Conservation (phyloP, 768 basidiomycete species). For the Pholiota conissans region DNA sequence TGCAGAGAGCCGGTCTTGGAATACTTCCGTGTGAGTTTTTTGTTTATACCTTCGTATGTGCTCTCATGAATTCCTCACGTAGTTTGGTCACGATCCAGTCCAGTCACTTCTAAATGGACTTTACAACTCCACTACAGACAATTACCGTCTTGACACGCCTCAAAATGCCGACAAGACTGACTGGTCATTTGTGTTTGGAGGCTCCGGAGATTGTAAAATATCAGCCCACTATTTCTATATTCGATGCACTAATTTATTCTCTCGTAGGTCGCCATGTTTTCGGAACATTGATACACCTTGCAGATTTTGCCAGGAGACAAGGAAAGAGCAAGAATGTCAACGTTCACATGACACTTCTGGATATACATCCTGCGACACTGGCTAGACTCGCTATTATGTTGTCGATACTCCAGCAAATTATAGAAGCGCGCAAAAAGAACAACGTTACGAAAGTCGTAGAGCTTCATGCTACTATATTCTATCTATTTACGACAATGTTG, state of each 20-base stretch:
- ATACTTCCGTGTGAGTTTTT: conserved; percentile 17
- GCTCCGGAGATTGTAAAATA: conserved; percentile 25
- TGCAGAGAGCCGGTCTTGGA: conserved; percentile 17
- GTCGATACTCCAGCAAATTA: conserved; percentile 12
- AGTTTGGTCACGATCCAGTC: conserved; percentile 22
- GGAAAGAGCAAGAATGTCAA: neutral
- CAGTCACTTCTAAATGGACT: conserved; percentile 16
- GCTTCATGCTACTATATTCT: conserved; percentile 14
- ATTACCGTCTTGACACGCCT: conserved; percentile 2
- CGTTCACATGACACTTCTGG: conserved; percentile 21
- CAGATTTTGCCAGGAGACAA: conserved; percentile 6
- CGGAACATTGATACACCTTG: conserved; percentile 18
- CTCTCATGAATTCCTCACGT: too few species aligned
- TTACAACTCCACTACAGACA: conserved; percentile 4
- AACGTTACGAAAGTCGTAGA: conserved; percentile 1
- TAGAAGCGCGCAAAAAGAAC: neutral
- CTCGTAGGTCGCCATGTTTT: conserved; percentile 21
- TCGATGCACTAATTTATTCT: neutral
- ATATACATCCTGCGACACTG: conserved; percentile 24
- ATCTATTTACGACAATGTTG: conserved; percentile 9
- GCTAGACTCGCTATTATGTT: conserved; percentile 19
- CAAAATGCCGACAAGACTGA: neutral
- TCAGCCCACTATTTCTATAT: too few species aligned
- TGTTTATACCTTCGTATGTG: too few species aligned
- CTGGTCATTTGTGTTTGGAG: conserved; percentile 22